phyloP scores from a whole-genome alignment of 1,139 yeast genomes.

The Pichia sp. region DNA sequence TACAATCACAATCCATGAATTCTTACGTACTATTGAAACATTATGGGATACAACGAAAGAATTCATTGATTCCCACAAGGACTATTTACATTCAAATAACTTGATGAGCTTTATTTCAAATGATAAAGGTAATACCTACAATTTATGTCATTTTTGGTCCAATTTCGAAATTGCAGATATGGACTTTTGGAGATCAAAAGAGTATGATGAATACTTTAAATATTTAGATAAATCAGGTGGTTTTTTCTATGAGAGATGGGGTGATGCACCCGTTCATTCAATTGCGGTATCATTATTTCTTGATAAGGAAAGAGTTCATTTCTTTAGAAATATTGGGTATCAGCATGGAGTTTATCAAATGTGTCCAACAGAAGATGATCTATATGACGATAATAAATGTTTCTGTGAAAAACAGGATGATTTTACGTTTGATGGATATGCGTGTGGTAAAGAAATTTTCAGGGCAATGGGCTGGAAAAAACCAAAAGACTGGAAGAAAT shows the following conservation, averaged over 20 bases:
- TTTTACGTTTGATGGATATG: slow-evolving; percentile 49
- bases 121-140: slow-evolving; percentile 45
- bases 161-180: slow-evolving; percentile 51
- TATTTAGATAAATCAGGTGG: slow-evolving; percentile 48
- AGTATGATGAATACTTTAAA: slow-evolving; percentile 42
- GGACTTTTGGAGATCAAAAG: slow-evolving; percentile 45
- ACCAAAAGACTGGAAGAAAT: slow-evolving; percentile 49
- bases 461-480: slow-evolving; percentile 41
- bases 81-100: slow-evolving; percentile 41
- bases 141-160: slow-evolving; percentile 56
- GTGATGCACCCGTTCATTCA: slow-evolving; percentile 56
- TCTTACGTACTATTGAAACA: slow-evolving; percentile 49
- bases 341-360: slow-evolving; percentile 49
- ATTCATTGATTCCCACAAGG: slow-evolving; percentile 42
- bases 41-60: slow-evolving; percentile 51
- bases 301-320: slow-evolving; percentile 41
- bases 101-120: slow-evolving; percentile 42
- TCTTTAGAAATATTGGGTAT: slow-evolving; percentile 51
- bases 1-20: slow-evolving; percentile 60
- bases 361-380: slow-evolving; percentile 45
- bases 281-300: slow-evolving; percentile 48
- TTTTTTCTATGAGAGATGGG: slow-evolving; percentile 58
- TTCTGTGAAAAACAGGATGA: slow-evolving; percentile 44
- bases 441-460: slow-evolving; percentile 50
- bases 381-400: slow-evolving; percentile 41